Evolutionary conservation across 768 basidiomycete genomes (phyloP).

Genomic region (Leccinum variicolor): DNA sequence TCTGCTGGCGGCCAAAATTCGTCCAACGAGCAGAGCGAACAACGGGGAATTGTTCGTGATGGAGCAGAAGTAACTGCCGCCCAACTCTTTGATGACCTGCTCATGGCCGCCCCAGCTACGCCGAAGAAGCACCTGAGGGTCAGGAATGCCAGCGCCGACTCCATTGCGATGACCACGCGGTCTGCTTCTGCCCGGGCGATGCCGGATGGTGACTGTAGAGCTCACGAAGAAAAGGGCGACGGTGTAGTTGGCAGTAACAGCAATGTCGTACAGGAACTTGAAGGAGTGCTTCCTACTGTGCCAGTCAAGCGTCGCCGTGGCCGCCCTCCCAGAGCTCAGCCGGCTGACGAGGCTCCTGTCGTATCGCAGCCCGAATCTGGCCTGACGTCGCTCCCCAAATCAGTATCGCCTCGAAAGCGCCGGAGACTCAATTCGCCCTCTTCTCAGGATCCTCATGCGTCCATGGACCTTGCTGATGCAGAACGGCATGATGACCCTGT

Average conservation of each 20-base stretch:
- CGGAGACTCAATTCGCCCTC: slow-evolving; percentile 39
- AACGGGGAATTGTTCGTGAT: slow-evolving; percentile 1
- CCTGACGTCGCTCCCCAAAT: slow-evolving; percentile 14
- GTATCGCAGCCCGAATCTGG: slow-evolving; percentile 3
- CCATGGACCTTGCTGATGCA: slow-evolving; percentile 3
- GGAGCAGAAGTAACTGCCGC: slow-evolving; percentile 22
- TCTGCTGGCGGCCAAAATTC: slow-evolving; percentile 9
- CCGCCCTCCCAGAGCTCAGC: slow-evolving; percentile 28
- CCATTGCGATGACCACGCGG: slow-evolving; percentile 16
- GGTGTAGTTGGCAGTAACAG: slow-evolving; percentile 4
- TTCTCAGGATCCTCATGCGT: slow-evolving; percentile 18
- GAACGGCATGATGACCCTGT: slow-evolving; percentile 4
- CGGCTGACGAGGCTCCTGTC: slow-evolving; percentile 2
- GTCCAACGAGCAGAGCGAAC: slow-evolving; percentile 17
- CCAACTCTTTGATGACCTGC: slow-evolving; percentile 31
- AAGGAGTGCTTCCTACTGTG: slow-evolving; percentile 1
- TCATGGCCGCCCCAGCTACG: slow-evolving; percentile 17
- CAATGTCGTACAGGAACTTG: slow-evolving; percentile 2
- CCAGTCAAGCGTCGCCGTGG: slow-evolving; percentile 33
- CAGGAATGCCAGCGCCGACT: slow-evolving; percentile 15
- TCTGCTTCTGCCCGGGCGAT: slow-evolving; percentile 19
- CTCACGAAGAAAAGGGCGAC: slow-evolving; percentile 5
- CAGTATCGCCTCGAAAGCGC: slow-evolving; percentile 40
- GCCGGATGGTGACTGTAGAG: slow-evolving; percentile 9
- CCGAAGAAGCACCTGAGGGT: slow-evolving; percentile 18